Evolutionary conservation across 768 basidiomycete species (phyloP), one percentile per base, ranked within the genome.

Genomic region (Mycena vitilis): DNA sequence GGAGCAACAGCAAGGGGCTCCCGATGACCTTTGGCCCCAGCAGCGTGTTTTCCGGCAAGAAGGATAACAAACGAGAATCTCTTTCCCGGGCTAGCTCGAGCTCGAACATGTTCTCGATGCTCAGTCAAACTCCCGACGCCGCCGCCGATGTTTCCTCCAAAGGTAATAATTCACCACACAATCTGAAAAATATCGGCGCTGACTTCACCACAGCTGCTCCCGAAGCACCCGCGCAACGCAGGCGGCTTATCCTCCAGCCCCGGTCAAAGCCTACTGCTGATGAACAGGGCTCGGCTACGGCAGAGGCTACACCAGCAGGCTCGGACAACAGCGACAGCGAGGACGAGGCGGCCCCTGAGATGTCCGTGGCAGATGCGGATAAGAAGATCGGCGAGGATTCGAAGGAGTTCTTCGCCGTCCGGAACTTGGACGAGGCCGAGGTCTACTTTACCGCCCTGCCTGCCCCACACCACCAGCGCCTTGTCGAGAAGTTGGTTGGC

Each of bases 71-170:
- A 78, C 86, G 91, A 9, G 90, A 92, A 71, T 87, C 94, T 4
- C 78, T 97, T 11, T 92, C 94, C 10, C 89, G 95, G 54, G 88
- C 90, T n/a, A 88, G 84, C 73, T 95, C 95, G 51, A 89, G 80
- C 66, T 87, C 89, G 55, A 96, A 95, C 79, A 95, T 95, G 91
- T 95, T 95, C 82, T 91, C 90, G 25, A 91, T 93, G 88, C 90
- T 96, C 59, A 88, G 86, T 71, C 88, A 90, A 76, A 84, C 83
- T 69, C 71, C 85, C 10, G 90, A 91, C 71, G 85, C 87, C 44
- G 81, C 83, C 0, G 81, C 82, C 8, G 92, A 92, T 8, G 68
- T 72, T 5, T n/a, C 25, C 11, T 54, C 78, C 25, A 92, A 91
- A 79, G 78, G 89, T 76, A 88, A 78, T 74, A 64, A 23, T 47